These are phyloP conservation scores for Rhizopus microsporus DNA, from an alignment of 371 early-diverging fungal genomes.

Conservation along the genomic window DNA sequence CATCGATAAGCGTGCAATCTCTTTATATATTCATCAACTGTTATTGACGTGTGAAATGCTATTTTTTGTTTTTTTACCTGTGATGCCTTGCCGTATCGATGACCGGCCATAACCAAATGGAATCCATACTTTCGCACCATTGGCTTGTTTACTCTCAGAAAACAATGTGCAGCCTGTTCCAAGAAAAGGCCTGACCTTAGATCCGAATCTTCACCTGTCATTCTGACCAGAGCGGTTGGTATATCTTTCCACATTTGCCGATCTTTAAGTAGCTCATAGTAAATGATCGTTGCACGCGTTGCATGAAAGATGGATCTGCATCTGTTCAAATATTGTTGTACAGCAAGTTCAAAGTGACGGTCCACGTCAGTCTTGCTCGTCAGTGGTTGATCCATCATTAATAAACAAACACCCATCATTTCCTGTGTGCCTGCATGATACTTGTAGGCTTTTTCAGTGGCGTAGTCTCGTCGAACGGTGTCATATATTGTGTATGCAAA, in stretches of 20 bases:
- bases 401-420: slow-evolving; percentile 87
- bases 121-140: slow-evolving; percentile 86
- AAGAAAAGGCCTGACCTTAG: slow-evolving; percentile 77
- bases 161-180: slow-evolving; percentile 89
- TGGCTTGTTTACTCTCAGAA: slow-evolving; percentile 56
- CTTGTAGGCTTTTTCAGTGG: slow-evolving; percentile 80
- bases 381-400: slow-evolving; percentile 65
- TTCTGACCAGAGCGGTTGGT: slow-evolving; percentile 65
- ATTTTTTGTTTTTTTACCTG: slow-evolving; percentile 41
- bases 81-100: slow-evolving; percentile 73
- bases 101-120: slow-evolving; percentile 85
- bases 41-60: background rate
- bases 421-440: slow-evolving; percentile 89
- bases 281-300: slow-evolving; percentile 73
- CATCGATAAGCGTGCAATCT: slow-evolving; percentile 77
- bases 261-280: slow-evolving; percentile 78
- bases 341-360: slow-evolving; percentile 77
- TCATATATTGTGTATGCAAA: slow-evolving; percentile 90
- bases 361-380: slow-evolving; percentile 71
- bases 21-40: slow-evolving; percentile 25
- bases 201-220: slow-evolving; percentile 78
- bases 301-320: slow-evolving; percentile 67
- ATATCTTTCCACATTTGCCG: slow-evolving; percentile 71
- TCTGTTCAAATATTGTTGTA: slow-evolving; percentile 68
- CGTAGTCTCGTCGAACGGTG: slow-evolving; percentile 86